Evolutionary conservation across 805 yeast genomes (phyloP).

Genomic region (Komagataella ulmi): DNA sequence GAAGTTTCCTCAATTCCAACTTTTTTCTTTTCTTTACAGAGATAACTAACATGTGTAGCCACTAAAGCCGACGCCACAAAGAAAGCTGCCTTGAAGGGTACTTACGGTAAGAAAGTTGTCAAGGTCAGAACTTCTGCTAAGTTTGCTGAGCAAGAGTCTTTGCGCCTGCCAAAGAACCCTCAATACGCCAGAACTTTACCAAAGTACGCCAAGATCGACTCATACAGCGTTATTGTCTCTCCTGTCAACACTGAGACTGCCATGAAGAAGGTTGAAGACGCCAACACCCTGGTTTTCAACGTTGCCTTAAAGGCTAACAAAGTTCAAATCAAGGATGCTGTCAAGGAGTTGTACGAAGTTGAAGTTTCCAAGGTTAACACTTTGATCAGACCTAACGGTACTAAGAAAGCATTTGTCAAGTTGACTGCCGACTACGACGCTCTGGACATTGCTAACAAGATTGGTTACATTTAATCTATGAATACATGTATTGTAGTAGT

Average conservation of each 20-base stretch:
- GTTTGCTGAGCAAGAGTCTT: constrained; percentile 96
- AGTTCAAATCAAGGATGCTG: constrained; percentile 96
- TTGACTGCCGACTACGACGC: constrained; percentile 99
- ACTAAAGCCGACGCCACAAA: constrained; percentile 94
- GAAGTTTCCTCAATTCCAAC: neutral
- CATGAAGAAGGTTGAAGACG: constrained; percentile 98
- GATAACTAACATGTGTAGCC: constrained; percentile 21
- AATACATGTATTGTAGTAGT: neutral
- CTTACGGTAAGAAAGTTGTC: constrained; percentile 77
- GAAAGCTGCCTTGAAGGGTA: constrained; percentile 97
- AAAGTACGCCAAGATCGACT: constrained; percentile 94
- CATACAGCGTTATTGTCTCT: constrained; percentile 84
- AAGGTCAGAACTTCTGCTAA: constrained; percentile 93
- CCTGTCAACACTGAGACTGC: constrained; percentile 98
- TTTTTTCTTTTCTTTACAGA: constrained; percentile 12
- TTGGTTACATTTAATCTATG: constrained; percentile 85
- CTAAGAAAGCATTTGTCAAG: constrained; percentile 99
- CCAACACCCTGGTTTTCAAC: constrained; percentile 98
- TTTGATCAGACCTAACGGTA: constrained; percentile 96
- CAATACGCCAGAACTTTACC: constrained; percentile 95
- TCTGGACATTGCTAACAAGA: constrained; percentile 98
- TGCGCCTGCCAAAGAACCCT: constrained; percentile 88
- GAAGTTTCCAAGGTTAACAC: constrained; percentile 93
- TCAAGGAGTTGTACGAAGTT: constrained; percentile 95
- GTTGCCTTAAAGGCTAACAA: constrained; percentile 97